Percentiles rank a stretch among this genome's conserved stretches.
These are phyloP conservation scores for Annona cherimola DNA, from an alignment of 164 flowering plant genomes.

Conservation along the genomic window DNA sequence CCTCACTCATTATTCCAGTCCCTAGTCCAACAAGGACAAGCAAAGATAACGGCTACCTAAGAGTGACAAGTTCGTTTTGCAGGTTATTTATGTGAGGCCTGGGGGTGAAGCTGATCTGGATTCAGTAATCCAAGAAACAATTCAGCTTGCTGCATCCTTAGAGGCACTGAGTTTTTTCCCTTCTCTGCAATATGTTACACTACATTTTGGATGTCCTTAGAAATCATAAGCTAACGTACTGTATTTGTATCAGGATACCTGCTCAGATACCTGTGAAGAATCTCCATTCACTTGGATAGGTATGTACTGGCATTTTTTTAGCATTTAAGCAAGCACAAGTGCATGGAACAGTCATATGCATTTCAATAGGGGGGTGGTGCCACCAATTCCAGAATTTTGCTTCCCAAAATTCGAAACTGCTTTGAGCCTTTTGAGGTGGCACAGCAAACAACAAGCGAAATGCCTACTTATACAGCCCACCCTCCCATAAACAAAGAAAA, in stretches of 20 bases:
- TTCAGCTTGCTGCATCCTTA: conserved; percentile 56
- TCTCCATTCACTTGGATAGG: conserved; percentile 47
- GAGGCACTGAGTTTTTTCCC: conserved; percentile 31
- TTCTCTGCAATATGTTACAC: not conserved
- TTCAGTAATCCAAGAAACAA: conserved; percentile 65
- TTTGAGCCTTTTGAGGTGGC: too few species aligned
- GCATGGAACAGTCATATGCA: not conserved
- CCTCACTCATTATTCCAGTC: conserved; percentile 9
- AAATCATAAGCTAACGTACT: not conserved
- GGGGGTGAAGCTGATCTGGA: conserved; percentile 80
- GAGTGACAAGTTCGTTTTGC: conserved; percentile 11
- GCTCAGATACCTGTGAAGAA: conserved; percentile 74
- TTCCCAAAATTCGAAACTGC: too few species aligned
- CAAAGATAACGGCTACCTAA: not conserved
- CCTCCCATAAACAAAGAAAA: too few species aligned
- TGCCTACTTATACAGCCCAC: too few species aligned
- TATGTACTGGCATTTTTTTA: conserved; percentile 28
- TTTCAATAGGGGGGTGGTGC: too few species aligned
- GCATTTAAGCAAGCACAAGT: not conserved
- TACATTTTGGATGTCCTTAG: not conserved
- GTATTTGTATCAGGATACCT: conserved; percentile 55
- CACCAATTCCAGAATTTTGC: too few species aligned
- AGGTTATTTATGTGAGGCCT: conserved; percentile 86
- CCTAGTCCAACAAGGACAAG: not conserved
- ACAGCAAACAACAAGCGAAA: too few species aligned